Percentiles rank a stretch among this genome's conserved stretches.
These are phyloP conservation scores for Aspergillus ruber DNA, from an alignment of 2,329 filamentous ascomycete species.

Conservation along the genomic window DNA sequence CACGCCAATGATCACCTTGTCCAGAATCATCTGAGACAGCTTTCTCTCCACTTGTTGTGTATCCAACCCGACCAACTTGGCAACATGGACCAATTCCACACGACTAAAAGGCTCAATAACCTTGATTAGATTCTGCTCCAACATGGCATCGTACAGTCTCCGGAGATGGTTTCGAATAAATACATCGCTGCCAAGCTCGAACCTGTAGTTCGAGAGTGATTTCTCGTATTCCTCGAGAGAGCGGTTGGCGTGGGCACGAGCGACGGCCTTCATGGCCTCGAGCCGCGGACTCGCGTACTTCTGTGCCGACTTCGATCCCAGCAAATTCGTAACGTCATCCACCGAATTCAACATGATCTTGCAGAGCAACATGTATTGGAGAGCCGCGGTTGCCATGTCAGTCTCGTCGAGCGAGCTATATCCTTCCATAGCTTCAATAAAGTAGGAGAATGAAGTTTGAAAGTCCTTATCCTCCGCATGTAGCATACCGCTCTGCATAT, in stretches of 20 bases:
- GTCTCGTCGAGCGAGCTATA: conserved; percentile 90
- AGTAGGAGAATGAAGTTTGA: conserved; percentile 97
- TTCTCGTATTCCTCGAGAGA: conserved; percentile 96
- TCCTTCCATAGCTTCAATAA: conserved; percentile 96
- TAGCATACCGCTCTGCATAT: conserved; percentile 99
- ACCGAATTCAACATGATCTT: conserved; percentile 99
- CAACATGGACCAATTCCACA: conserved; percentile 94
- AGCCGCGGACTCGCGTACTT: conserved; percentile 94
- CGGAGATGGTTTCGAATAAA: conserved; percentile 97
- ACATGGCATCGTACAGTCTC: conserved; percentile 93
- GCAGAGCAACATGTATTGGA: conserved; percentile 99
- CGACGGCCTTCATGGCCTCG: conserved; percentile 98
- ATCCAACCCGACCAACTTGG: conserved; percentile 94
- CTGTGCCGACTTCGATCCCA: conserved; percentile 92
- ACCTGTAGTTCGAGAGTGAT: conserved; percentile 81
- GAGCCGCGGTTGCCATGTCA: conserved; percentile 82
- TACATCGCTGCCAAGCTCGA: conserved; percentile 86
- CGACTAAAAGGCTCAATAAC: conserved; percentile 98
- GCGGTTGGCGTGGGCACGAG: conserved; percentile 88
- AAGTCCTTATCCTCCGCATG: conserved; percentile 99
- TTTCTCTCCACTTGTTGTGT: conserved; percentile 96
- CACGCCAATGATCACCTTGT: conserved; percentile 97
- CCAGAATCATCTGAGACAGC: conserved; percentile 97
- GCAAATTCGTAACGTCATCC: conserved; percentile 91
- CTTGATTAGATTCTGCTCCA: conserved; percentile 99